Evolutionary conservation across 345 rosid species (phyloP).

Genomic region (Excoecaria cochinchinensis): DNA sequence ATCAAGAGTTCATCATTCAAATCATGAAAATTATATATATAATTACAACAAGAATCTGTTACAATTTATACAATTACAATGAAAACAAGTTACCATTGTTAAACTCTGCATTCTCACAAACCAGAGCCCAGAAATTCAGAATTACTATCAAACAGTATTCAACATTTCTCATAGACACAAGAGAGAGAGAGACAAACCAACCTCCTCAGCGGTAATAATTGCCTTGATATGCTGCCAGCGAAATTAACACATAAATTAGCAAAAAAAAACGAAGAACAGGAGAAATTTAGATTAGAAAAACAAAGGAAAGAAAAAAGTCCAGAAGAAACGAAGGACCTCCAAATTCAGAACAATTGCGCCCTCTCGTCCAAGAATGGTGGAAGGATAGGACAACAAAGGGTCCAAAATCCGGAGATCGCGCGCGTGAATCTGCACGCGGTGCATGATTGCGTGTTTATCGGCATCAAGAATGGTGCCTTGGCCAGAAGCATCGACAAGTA

Average conservation of each 20-base stretch:
- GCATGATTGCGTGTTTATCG: conserved; percentile 91
- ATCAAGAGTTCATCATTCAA: neutral
- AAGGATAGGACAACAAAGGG: conserved; percentile 88
- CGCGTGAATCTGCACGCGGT: conserved; percentile 93
- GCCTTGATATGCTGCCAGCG: conserved; percentile 87
- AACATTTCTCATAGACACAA: neutral
- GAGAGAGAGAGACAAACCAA: conserved; percentile 28
- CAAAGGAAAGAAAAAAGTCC: neutral
- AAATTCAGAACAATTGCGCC: conserved; percentile 87
- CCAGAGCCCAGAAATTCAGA: neutral
- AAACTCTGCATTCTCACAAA: neutral
- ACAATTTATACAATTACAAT: neutral
- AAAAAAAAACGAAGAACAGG: neutral
- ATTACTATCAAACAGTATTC: neutral
- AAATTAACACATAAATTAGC: neutral
- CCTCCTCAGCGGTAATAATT: conserved; percentile 92
- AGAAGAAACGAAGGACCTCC: conserved; percentile 48
- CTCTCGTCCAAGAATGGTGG: conserved; percentile 96
- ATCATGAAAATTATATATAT: neutral
- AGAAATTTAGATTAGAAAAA: neutral
- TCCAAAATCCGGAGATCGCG: conserved; percentile 96
- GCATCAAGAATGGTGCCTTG: conserved; percentile 50
- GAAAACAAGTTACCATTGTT: neutral
- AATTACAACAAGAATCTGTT: no score
- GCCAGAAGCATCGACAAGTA: conserved; percentile 52